Evolutionary conservation across 495 filamentous ascomycete genomes (phyloP).

Genomic region (Lophiostoma macrostomum): DNA sequence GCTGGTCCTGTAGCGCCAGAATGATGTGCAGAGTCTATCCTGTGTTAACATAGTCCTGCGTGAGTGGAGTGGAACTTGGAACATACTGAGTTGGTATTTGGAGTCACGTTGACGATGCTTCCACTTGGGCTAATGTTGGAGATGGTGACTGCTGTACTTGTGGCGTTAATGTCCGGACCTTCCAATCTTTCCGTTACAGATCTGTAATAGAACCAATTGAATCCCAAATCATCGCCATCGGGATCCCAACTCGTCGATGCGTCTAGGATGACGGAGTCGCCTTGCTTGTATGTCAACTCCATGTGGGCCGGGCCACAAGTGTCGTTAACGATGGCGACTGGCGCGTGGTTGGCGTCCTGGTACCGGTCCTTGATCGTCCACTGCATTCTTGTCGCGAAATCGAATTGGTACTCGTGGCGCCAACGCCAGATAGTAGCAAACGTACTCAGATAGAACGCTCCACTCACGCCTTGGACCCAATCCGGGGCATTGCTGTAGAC

Average conservation of each 20-base stretch:
- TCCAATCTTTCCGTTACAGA: too few species aligned
- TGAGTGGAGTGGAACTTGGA: too few species aligned
- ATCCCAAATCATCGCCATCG: neutral
- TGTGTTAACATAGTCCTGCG: too few species aligned
- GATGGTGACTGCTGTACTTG: too few species aligned
- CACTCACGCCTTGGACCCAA: neutral
- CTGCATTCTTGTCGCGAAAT: conserved; percentile 4
- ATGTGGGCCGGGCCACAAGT: neutral
- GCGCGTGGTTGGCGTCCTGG: neutral
- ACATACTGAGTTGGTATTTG: too few species aligned
- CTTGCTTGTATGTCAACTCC: neutral
- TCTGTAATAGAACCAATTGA: neutral
- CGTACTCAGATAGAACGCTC: neutral
- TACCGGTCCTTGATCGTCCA: neutral
- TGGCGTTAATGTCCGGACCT: neutral
- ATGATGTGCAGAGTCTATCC: too few species aligned
- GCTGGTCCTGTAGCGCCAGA: too few species aligned
- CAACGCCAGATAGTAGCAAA: conserved; percentile 3
- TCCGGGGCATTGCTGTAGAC: neutral
- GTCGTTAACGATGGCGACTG: neutral
- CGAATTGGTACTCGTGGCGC: neutral
- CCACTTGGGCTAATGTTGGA: too few species aligned
- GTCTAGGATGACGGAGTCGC: neutral
- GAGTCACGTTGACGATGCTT: too few species aligned
- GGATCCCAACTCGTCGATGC: neutral